Conservation (phyloP, 1,284 basidiomycete species). For the Puccinia novopanici region DNA sequence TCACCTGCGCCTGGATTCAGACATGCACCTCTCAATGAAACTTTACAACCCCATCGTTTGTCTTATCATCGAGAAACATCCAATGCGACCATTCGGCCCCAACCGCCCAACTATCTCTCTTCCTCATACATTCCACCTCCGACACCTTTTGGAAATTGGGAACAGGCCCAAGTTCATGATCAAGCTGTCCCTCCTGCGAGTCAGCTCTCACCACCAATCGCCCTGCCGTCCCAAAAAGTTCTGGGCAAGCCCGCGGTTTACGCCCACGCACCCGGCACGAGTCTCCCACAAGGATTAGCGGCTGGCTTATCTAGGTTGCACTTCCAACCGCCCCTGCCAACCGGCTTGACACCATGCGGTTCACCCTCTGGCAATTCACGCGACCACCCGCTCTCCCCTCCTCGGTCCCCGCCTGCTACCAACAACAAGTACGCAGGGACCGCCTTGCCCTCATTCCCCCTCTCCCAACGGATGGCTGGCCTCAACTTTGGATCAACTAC, state of each 20-base stretch:
- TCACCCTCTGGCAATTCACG: conserved; percentile 25
- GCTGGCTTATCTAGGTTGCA: conserved; percentile 82
- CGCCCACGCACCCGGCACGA: conserved; percentile 78
- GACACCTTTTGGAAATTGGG: conserved; percentile 17
- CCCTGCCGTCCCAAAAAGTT: not conserved
- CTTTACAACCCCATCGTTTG: conserved; percentile 11
- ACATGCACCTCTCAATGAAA: conserved; percentile 19
- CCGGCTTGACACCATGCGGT: conserved; percentile 37
- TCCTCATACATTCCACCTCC: conserved; percentile 41
- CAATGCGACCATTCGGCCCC: conserved; percentile 19
- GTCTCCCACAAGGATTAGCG: conserved; percentile 80
- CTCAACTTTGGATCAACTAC: conserved; percentile 29
- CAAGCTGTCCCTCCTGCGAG: not conserved
- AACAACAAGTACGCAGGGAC: not conserved
- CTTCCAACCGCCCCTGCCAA: conserved; percentile 63
- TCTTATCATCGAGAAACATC: conserved; percentile 24
- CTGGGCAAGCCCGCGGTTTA: conserved; percentile 61
- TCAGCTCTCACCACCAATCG: conserved; percentile 25
- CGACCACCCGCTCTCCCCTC: conserved; percentile 31
- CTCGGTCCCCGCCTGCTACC: conserved; percentile 13
- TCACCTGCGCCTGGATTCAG: conserved; percentile 36
- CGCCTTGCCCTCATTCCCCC: not conserved
- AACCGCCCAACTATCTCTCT: conserved; percentile 8
- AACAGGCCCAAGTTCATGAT: not conserved
- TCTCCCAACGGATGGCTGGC: conserved; percentile 41